Conservation (phyloP, 208 protist species). For the Wallacemonas sp. region DNA sequence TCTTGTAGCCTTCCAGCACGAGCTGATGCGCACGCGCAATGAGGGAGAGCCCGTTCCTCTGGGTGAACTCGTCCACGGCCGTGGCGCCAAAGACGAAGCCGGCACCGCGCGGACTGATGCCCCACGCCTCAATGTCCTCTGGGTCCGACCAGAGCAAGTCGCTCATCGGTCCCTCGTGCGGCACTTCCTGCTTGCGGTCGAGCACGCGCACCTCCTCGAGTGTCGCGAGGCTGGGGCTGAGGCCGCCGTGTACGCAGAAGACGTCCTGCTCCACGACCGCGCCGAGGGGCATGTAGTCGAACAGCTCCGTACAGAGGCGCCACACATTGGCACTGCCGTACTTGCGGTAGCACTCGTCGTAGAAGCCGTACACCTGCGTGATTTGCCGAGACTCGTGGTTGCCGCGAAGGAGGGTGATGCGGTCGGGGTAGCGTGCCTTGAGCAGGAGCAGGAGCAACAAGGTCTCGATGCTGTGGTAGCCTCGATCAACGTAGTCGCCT, state of each 20-base stretch:
- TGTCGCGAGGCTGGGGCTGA: constrained; percentile 82
- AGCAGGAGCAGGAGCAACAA: constrained; percentile 90
- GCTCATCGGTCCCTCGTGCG: constrained; percentile 91
- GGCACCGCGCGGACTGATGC: constrained; percentile 83
- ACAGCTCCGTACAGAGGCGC: constrained; percentile 88
- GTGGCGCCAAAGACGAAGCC: constrained; percentile 88
- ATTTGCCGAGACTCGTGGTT: constrained; percentile 98
- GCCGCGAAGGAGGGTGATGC: constrained; percentile 95
- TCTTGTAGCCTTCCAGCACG: constrained; percentile 94
- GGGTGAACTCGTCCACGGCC: constrained; percentile 80
- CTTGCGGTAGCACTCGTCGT: constrained; percentile 96
- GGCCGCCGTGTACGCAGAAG: constrained; percentile 95
- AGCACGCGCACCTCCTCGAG: constrained; percentile 88
- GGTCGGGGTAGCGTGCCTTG: constrained; percentile 94
- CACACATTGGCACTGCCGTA: constrained; percentile 91
- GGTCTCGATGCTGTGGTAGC: constrained; percentile 94
- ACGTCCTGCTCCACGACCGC: constrained; percentile 90
- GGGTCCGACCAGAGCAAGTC: constrained; percentile 92
- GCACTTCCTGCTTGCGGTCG: constrained; percentile 90
- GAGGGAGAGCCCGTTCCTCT: constrained; percentile 83
- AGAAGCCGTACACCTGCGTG: constrained; percentile 97
- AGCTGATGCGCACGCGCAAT: constrained; percentile 93
- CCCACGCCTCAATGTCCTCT: constrained; percentile 91
- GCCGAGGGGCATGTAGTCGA: constrained; percentile 95
- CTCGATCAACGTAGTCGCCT: constrained; percentile 96